Percentiles rank a stretch among this genome's conserved stretches.
phyloP scores from a whole-genome alignment of 116 monocot genomes.

The Zostera marina region DNA sequence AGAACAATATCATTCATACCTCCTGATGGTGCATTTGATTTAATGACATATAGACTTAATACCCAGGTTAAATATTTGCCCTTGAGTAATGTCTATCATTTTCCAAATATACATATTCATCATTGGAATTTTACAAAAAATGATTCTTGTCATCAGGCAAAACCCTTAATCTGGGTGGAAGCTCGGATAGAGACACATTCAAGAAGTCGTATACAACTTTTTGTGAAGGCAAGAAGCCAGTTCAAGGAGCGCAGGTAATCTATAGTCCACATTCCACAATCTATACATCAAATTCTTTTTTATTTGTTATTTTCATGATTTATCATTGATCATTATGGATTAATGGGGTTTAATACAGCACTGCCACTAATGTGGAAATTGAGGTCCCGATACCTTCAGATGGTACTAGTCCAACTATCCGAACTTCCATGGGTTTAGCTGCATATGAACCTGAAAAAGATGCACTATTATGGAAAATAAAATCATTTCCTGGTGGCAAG shows the following conservation, averaged over 20 bases:
- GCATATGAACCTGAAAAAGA: constrained; percentile 92
- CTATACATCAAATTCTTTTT: not conserved
- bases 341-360: constrained; percentile 29
- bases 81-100: not conserved
- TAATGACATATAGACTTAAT: constrained; percentile 96
- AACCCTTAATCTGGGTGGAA: constrained; percentile 95
- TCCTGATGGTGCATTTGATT: constrained; percentile 92
- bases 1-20: constrained; percentile 98
- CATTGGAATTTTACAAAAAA: not conserved
- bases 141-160: constrained; percentile 30
- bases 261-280: not conserved
- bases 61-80: constrained; percentile 46
- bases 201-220: constrained; percentile 83
- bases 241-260: constrained; percentile 88
- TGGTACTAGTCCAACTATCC: constrained; percentile 75
- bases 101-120: not conserved
- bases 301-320: not conserved
- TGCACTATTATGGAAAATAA: constrained; percentile 96
- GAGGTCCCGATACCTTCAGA: constrained; percentile 79
- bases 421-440: constrained; percentile 95
- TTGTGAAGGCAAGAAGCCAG: constrained; percentile 90
- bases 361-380: constrained; percentile 93
- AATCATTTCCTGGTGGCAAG: constrained; percentile 96
- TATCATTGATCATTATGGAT: too few species aligned
- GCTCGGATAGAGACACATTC: constrained; percentile 91